Percentiles rank a stretch among this genome's conserved stretches.
These are phyloP conservation scores for Stagonosporopsis vannaccii DNA, from an alignment of 2,329 filamentous ascomycete genomes.

Conservation along the genomic window DNA sequence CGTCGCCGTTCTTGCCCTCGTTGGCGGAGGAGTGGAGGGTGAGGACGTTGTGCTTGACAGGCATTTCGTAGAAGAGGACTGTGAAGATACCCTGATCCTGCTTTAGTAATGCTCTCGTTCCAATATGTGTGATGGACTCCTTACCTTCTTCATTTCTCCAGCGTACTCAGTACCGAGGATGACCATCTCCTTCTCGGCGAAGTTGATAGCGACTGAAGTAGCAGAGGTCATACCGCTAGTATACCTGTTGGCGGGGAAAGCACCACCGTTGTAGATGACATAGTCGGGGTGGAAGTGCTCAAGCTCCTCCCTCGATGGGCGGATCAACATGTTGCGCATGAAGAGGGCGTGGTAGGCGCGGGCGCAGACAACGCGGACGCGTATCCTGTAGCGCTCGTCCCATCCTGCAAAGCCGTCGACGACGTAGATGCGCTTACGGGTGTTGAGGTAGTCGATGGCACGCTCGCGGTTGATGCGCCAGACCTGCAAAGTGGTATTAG, in stretches of 20 bases:
- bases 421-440: conserved; percentile 97
- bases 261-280: conserved; percentile 99
- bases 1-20: conserved; percentile 91
- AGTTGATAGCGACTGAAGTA: conserved; percentile 98
- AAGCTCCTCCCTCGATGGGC: conserved; percentile 87
- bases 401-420: conserved; percentile 97
- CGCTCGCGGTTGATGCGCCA: conserved; percentile 99
- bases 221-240: conserved; percentile 98
- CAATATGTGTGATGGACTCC: not conserved
- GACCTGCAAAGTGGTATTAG: conserved; percentile 66
- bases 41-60: conserved; percentile 98
- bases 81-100: conserved; percentile 79
- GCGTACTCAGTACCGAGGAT: conserved; percentile 99
- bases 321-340: conserved; percentile 99
- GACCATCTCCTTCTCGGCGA: conserved; percentile 99
- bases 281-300: conserved; percentile 99
- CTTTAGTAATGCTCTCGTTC: not conserved
- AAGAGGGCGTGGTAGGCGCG: conserved; percentile 99
- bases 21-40: conserved; percentile 99
- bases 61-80: conserved; percentile 99
- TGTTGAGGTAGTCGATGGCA: conserved; percentile 99
- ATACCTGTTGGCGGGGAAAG: conserved; percentile 97
- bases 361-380: conserved; percentile 96
- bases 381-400: conserved; percentile 98
- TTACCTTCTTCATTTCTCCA: conserved; percentile 56